These are phyloP conservation scores for Umbelopsis ramanniana DNA, from an alignment of 192 early-diverging fungal genomes.

Conservation along the genomic window DNA sequence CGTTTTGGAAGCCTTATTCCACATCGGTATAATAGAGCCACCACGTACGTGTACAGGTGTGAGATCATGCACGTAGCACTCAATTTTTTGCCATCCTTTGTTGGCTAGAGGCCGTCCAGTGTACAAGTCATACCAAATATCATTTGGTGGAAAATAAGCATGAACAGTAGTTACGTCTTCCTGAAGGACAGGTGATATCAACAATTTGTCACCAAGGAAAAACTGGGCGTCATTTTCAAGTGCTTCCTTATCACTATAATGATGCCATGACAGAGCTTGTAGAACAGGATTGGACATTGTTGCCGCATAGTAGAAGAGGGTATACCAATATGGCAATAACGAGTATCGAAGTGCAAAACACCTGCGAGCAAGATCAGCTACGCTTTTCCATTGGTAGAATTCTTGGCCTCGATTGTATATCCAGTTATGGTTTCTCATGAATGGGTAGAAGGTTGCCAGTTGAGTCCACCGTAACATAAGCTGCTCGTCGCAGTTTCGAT, in stretches of 20 bases:
- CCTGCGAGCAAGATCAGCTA: constrained; percentile 54
- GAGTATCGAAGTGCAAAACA: constrained; percentile 56
- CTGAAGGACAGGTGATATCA: constrained; percentile 57
- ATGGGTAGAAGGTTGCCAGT: constrained; percentile 51
- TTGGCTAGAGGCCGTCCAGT: constrained; percentile 31
- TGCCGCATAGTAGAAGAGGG: constrained; percentile 42
- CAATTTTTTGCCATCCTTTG: constrained; percentile 29
- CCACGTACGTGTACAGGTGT: constrained; percentile 62
- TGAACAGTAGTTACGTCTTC: constrained; percentile 50
- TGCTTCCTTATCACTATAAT: constrained; percentile 30
- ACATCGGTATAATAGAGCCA: constrained; percentile 53
- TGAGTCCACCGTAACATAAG: constrained; percentile 55
- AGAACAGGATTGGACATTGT: background rate
- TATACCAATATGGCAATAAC: constrained; percentile 64
- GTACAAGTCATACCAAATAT: constrained; percentile 63
- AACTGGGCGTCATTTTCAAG: constrained; percentile 56
- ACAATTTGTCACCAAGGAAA: constrained; percentile 54
- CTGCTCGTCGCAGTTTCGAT: constrained; percentile 45
- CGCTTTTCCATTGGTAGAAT: constrained; percentile 53
- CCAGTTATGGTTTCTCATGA: constrained; percentile 23
- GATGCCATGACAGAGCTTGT: constrained; percentile 49
- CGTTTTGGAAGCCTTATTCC: background rate
- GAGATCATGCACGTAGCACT: constrained; percentile 44
- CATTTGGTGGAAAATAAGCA: constrained; percentile 57
- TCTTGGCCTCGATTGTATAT: constrained; percentile 47